These are phyloP conservation scores for Annulohypoxylon nitens DNA, from an alignment of 495 filamentous ascomycete genomes.

Conservation along the genomic window DNA sequence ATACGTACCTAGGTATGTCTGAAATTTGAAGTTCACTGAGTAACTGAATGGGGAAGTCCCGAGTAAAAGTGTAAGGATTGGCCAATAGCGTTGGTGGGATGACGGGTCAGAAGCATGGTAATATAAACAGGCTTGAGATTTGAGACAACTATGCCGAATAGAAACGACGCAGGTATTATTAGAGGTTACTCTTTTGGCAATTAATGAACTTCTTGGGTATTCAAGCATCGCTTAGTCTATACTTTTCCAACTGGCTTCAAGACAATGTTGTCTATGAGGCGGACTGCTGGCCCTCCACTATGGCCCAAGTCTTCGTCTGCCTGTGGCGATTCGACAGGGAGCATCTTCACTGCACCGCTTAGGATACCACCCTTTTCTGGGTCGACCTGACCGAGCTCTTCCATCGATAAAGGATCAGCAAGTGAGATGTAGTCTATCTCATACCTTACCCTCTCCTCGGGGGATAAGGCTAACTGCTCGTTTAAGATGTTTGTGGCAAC, in stretches of 20 bases:
- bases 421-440: conserved; percentile 93
- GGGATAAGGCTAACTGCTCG: conserved; percentile 72
- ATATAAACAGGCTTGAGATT: not conserved
- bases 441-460: conserved; percentile 74
- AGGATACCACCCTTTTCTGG: conserved; percentile 79
- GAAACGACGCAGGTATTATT: not conserved
- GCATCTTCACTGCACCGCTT: conserved; percentile 91
- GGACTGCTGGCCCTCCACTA: conserved; percentile 75
- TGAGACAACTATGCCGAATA: not conserved
- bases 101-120: not conserved
- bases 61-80: not conserved
- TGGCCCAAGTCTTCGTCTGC: conserved; percentile 80
- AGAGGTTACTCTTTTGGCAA: not conserved
- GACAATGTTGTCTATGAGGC: conserved; percentile 95
- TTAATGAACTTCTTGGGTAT: conserved; percentile 20
- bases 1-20: not conserved
- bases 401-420: conserved; percentile 82
- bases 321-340: conserved; percentile 76
- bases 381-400: conserved; percentile 78
- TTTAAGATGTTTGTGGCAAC: conserved; percentile 64
- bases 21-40: not conserved
- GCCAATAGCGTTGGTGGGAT: conserved; percentile 8
- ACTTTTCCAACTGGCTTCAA: conserved; percentile 61
- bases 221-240: conserved; percentile 23
- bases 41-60: not conserved